Percentiles rank a stretch among this genome's conserved stretches.
Evolutionary conservation across 495 filamentous ascomycete genomes (phyloP).

Genomic region (Trypethelium eluteriae): DNA sequence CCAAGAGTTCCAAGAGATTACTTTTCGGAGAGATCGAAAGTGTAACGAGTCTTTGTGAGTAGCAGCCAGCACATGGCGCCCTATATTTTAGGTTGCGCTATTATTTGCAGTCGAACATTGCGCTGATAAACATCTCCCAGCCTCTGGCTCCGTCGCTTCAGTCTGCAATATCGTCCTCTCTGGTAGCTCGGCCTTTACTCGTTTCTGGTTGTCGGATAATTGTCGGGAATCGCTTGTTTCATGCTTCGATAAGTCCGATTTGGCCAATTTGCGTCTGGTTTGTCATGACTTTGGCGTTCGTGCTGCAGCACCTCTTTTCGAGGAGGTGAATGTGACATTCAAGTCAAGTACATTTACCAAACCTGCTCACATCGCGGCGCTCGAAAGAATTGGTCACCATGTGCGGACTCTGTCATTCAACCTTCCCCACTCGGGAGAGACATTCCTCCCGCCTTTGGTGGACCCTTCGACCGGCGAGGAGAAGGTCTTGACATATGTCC

Average conservation of each 20-base stretch:
- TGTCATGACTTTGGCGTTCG: conserved; percentile 46
- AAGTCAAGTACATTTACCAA: conserved; percentile 61
- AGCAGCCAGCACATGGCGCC: conserved; percentile 18
- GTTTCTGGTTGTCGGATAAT: conserved; percentile 44
- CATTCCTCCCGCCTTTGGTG: conserved; percentile 68
- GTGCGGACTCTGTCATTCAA: conserved; percentile 62
- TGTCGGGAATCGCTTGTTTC: conserved; percentile 41
- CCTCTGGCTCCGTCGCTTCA: conserved; percentile 24
- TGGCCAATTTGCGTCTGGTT: conserved; percentile 43
- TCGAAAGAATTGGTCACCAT: conserved; percentile 64
- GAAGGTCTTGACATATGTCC: conserved; percentile 65
- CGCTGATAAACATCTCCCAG: conserved; percentile 17
- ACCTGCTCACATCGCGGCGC: conserved; percentile 56
- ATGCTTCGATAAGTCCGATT: conserved; percentile 37
- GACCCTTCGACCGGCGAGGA: conserved; percentile 64
- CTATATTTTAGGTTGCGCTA: conserved; percentile 18
- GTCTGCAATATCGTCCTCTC: conserved; percentile 36
- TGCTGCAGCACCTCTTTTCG: conserved; percentile 45
- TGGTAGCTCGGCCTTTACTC: conserved; percentile 39
- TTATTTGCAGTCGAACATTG: neutral
- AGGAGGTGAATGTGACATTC: conserved; percentile 53
- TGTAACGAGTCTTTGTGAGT: conserved; percentile 24
- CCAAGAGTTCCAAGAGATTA: conserved; percentile 27
- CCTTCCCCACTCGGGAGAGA: conserved; percentile 60
- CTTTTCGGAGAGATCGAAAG: conserved; percentile 39